These are phyloP conservation scores for Akanthomyces muscarius DNA, from an alignment of 2,329 filamentous ascomycete genomes.

Conservation along the genomic window DNA sequence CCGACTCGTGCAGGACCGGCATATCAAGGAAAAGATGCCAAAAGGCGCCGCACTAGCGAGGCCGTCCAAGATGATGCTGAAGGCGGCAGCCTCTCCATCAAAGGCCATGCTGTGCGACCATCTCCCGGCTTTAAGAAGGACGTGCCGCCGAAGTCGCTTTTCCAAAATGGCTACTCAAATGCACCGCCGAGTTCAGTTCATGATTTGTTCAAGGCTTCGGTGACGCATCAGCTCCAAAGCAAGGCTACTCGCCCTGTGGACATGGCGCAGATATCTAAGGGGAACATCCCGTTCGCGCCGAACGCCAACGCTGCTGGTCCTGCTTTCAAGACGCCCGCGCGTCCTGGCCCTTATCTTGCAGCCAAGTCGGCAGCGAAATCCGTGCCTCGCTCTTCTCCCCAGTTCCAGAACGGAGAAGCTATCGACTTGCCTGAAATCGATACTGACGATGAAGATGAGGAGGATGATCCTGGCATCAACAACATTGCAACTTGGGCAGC, in stretches of 20 bases:
- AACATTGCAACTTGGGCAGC: constrained; percentile 79
- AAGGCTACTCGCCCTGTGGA: constrained; percentile 69
- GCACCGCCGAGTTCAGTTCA: constrained; percentile 51
- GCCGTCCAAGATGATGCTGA: constrained; percentile 62
- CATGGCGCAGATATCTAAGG: constrained; percentile 83
- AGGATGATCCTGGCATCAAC: constrained; percentile 54
- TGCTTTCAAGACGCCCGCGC: constrained; percentile 67
- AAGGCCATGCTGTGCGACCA: constrained; percentile 80
- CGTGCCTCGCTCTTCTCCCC: constrained; percentile 67
- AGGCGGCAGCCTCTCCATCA: constrained; percentile 58
- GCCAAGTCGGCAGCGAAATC: constrained; percentile 58
- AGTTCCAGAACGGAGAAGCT: constrained; percentile 82
- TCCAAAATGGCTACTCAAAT: constrained; percentile 58
- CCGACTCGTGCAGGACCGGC: constrained; percentile 52
- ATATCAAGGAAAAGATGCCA: constrained; percentile 67
- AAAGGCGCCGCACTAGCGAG: constrained; percentile 75
- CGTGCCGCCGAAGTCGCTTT: constrained; percentile 54
- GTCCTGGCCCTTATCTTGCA: constrained; percentile 40
- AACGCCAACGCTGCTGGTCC: constrained; percentile 52
- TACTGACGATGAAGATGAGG: constrained; percentile 88
- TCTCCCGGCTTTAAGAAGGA: constrained; percentile 69
- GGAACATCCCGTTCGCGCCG: constrained; percentile 84
- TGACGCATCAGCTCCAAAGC: constrained; percentile 64
- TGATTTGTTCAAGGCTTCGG: constrained; percentile 62
- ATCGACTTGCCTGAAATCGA: constrained; percentile 94